Percentiles rank a stretch among this genome's conserved stretches.
Conservation (phyloP, 768 basidiomycete species). For the Boletus sensibilis region DNA sequence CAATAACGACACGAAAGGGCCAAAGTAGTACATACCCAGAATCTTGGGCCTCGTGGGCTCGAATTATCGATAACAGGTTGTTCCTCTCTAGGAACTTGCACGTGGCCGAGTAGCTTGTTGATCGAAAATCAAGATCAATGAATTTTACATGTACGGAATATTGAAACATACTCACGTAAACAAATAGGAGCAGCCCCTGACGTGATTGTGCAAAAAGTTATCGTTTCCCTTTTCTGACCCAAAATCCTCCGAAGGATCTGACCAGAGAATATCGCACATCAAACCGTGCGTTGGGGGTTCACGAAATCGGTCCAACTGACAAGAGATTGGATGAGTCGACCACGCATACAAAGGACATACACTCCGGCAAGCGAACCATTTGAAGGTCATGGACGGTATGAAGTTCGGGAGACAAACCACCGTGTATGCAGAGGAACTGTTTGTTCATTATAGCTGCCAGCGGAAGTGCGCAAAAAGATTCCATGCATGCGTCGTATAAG, state of each 20-base stretch:
- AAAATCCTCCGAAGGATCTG: conserved; percentile 72
- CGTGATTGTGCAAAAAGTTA: conserved; percentile 68
- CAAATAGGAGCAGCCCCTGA: conserved; percentile 73
- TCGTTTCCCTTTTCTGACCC: conserved; percentile 66
- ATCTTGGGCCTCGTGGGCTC: conserved; percentile 97
- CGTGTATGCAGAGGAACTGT: conserved; percentile 76
- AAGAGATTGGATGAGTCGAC: neutral
- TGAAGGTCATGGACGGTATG: conserved; percentile 67
- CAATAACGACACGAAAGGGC: neutral
- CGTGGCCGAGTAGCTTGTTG: conserved; percentile 73
- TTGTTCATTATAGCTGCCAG: conserved; percentile 79
- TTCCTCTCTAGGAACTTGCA: conserved; percentile 94
- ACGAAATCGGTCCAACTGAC: conserved; percentile 66
- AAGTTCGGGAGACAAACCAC: conserved; percentile 69
- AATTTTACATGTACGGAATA: neutral
- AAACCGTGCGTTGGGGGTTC: conserved; percentile 72
- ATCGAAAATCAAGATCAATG: neutral
- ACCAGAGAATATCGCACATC: conserved; percentile 78
- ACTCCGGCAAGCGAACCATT: conserved; percentile 37
- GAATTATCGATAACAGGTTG: conserved; percentile 85
- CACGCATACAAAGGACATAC: neutral
- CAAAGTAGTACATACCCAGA: conserved; percentile 60
- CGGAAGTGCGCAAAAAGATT: conserved; percentile 68
- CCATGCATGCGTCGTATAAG: conserved; percentile 75
- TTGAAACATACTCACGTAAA: conserved; percentile 52